Evolutionary conservation across 371 early-diverging fungal species (phyloP), one percentile per base, ranked within the genome.

Genomic region (Dipsacomyces acuminosporus): DNA sequence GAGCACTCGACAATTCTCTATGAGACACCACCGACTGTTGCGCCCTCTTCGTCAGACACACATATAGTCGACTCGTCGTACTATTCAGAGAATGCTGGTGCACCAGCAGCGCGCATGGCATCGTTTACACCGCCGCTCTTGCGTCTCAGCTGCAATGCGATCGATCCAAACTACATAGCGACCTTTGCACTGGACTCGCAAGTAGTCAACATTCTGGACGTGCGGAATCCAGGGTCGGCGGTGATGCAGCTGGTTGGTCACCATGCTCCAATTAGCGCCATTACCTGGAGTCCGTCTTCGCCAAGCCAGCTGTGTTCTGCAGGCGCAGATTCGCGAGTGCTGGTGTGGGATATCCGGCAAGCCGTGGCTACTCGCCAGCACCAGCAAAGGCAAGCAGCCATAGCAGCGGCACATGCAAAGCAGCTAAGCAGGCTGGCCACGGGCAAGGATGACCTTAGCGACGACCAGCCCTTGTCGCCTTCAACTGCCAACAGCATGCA

Each of bases 1-100:
- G 93, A 92, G 48, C 96, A 96, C 71, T 94, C 94, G 2, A 96
- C 97, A 7, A 96, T 98, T 56, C 72, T 98, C 33, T 98, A 94
- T 71, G 97, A 98, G 77, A 86, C 90, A n/a, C 84, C 86, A 0
- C 75, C 81, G 8, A 67, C 77, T 7, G 53, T 77, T 9, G 61
- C 77, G 5, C 72, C 74, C 22, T 40, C 62, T 44, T 34, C 61
- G 14, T n/a, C 56, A 2, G 62, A 51, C 42, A 44, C 45, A 15
- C 42, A 43, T 7, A n/a, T 47, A 21, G 62, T 51, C 46, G 60
- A 59, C 19, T 40, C 41, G 11, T 38, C 54, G 8, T 45, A 48
- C 18, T 54, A 51, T 35, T 36, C 56, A 1, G 50, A 47, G 7
- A 54, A 51, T 18, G 21, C 48, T 11, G 36, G 43, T 20, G 18